Evolutionary conservation across 441 rosid species (phyloP).

Genomic region (Gossypium trilobum): DNA sequence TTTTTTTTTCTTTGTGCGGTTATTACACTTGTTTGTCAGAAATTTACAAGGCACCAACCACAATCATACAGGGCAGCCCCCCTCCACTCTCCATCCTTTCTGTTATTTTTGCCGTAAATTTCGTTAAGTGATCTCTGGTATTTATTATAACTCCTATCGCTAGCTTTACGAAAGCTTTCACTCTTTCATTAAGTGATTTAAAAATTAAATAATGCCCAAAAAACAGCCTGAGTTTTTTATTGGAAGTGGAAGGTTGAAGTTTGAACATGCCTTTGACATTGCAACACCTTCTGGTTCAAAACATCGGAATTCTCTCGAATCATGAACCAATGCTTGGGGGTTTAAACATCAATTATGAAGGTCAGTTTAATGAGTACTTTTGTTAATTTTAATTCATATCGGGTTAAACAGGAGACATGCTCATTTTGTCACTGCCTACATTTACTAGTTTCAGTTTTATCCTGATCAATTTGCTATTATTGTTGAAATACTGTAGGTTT

Average conservation of each 20-base stretch:
- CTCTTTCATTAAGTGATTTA: background rate
- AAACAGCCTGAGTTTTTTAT: background rate
- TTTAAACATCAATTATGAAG: background rate
- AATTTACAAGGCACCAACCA: conserved; percentile 14
- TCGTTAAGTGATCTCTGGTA: background rate
- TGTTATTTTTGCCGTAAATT: conserved; percentile 1
- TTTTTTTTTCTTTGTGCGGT: conserved; percentile 14
- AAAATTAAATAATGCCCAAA: background rate
- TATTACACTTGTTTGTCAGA: conserved; percentile 16
- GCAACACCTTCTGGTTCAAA: too few species aligned
- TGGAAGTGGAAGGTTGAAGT: background rate
- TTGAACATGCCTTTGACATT: too few species aligned
- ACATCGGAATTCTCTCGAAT: too few species aligned
- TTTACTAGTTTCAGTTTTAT: too few species aligned
- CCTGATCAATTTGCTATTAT: background rate
- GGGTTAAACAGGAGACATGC: background rate
- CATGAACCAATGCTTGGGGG: background rate
- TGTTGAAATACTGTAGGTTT: background rate
- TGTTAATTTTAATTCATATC: background rate
- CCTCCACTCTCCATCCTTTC: background rate
- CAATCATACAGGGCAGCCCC: conserved; percentile 15
- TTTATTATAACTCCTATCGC: background rate
- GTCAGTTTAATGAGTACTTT: background rate
- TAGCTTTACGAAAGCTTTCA: background rate
- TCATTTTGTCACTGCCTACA: background rate